Evolutionary conservation across 345 rosid species (phyloP).

Genomic region (Populus pruinosa): DNA sequence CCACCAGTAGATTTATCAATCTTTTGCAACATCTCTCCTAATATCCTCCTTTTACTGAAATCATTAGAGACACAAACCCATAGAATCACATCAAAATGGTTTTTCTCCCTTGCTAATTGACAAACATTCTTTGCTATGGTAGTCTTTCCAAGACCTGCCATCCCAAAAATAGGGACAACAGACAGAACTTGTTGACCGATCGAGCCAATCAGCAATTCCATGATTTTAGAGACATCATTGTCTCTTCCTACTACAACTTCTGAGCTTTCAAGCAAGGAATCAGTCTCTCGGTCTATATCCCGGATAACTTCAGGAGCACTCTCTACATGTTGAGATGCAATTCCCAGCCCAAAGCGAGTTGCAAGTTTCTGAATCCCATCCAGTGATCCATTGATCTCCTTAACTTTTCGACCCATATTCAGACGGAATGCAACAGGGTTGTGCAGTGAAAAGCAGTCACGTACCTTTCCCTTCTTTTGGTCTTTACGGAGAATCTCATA

Average conservation of each 20-base stretch:
- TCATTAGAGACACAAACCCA: constrained; percentile 9
- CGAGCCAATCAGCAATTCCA: too few relatives aligned
- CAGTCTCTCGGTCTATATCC: background rate
- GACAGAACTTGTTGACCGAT: too few relatives aligned
- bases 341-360: background rate
- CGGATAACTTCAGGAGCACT: background rate
- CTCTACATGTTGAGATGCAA: background rate
- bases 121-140: too few relatives aligned
- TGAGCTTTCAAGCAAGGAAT: background rate
- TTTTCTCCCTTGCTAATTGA: too few relatives aligned
- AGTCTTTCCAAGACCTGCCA: too few relatives aligned
- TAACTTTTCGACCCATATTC: background rate
- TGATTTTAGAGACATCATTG: too few relatives aligned
- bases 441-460: background rate
- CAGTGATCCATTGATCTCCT: background rate
- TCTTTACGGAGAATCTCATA: constrained; percentile 2
- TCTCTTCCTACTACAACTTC: background rate
- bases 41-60: constrained; percentile 3
- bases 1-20: background rate
- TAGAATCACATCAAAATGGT: too few relatives aligned
- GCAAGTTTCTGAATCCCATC: background rate
- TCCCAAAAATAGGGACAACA: too few relatives aligned
- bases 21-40: constrained; percentile 13
- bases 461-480: background rate
- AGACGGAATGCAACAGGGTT: background rate